Conservation (phyloP, 2,329 filamentous ascomycete genomes). For the Exophiala aquamarina region DNA sequence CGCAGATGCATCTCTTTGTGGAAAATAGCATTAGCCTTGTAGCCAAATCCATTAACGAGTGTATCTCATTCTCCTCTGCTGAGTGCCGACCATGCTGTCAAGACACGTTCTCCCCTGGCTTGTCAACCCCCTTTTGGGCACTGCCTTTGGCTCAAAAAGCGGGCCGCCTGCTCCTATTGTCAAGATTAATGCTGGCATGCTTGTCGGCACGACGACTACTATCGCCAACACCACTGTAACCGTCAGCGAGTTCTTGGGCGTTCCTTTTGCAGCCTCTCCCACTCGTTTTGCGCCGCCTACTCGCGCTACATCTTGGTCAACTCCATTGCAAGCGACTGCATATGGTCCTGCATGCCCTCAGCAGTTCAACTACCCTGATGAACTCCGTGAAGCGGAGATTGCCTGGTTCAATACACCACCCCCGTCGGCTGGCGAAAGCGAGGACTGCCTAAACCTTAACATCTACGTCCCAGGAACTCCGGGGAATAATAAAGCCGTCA, state of each 20-base stretch:
- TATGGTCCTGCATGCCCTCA: slow-evolving; percentile 33
- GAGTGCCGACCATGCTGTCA: too few species aligned
- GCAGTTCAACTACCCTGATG: slow-evolving; percentile 30
- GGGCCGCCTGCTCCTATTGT: too few species aligned
- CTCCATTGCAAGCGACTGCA: slow-evolving; percentile 26
- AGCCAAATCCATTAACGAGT: too few species aligned
- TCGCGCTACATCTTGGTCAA: slow-evolving; percentile 23
- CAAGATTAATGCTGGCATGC: too few species aligned
- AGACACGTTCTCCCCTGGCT: too few species aligned
- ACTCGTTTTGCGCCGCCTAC: slow-evolving; percentile 31
- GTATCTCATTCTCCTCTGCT: too few species aligned
- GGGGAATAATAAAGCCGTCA: slow-evolving; percentile 34
- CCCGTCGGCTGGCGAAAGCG: slow-evolving; percentile 30
- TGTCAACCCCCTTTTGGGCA: too few species aligned
- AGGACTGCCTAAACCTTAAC: slow-evolving; percentile 45
- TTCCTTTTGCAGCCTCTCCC: slow-evolving; percentile 33
- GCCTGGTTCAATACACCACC: slow-evolving; percentile 26
- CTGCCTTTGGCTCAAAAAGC: too few species aligned
- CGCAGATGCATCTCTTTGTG: too few species aligned
- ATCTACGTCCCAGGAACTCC: slow-evolving; percentile 37
- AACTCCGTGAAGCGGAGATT: slow-evolving; percentile 31
- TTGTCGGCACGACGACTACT: too few species aligned
- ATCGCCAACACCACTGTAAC: too few species aligned
- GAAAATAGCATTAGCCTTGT: too few species aligned
- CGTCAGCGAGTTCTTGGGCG: slow-evolving; percentile 34